Percentiles rank a stretch among this genome's conserved stretches.
phyloP scores from a whole-genome alignment of 371 early-diverging fungal genomes.

The Mucor saturninus region DNA sequence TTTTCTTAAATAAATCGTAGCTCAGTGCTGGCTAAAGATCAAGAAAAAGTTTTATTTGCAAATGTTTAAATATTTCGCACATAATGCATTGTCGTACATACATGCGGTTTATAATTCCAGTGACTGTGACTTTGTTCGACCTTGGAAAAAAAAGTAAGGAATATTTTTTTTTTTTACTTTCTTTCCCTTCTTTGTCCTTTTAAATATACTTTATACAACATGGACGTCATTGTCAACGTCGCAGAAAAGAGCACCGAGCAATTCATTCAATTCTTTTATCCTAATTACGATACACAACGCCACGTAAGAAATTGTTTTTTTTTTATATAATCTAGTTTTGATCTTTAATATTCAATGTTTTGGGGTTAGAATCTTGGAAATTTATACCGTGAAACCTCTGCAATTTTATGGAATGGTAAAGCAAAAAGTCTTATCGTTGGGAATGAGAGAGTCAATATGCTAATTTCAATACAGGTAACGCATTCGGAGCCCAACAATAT shows the following conservation, averaged over 20 bases:
- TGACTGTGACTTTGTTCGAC: too few species aligned
- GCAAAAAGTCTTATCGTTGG: neutral
- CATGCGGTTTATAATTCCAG: neutral
- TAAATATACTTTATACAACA: conserved; percentile 5
- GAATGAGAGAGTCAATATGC: too few species aligned
- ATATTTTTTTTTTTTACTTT: conserved; percentile 12
- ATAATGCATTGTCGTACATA: neutral
- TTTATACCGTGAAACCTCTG: conserved; percentile 70
- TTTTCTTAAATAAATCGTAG: too few species aligned
- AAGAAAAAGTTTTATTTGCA: too few species aligned
- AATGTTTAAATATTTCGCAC: too few species aligned
- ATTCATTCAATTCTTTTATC: conserved; percentile 71
- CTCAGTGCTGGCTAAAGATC: too few species aligned
- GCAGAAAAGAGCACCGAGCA: conserved; percentile 58
- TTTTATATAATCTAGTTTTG: neutral
- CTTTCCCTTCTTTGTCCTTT: conserved; percentile 3
- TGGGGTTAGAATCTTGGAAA: conserved; percentile 51
- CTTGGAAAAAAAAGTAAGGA: neutral
- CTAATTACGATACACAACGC: conserved; percentile 66
- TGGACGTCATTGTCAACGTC: conserved; percentile 39
- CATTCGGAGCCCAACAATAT: conserved; percentile 62
- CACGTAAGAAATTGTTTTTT: conserved; percentile 42
- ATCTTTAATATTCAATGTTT: neutral
- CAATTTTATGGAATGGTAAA: conserved; percentile 80
- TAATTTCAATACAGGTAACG: conserved; percentile 47